Evolutionary conservation across 257 asterid species (phyloP).

Genomic region (Cruciata laevipes): DNA sequence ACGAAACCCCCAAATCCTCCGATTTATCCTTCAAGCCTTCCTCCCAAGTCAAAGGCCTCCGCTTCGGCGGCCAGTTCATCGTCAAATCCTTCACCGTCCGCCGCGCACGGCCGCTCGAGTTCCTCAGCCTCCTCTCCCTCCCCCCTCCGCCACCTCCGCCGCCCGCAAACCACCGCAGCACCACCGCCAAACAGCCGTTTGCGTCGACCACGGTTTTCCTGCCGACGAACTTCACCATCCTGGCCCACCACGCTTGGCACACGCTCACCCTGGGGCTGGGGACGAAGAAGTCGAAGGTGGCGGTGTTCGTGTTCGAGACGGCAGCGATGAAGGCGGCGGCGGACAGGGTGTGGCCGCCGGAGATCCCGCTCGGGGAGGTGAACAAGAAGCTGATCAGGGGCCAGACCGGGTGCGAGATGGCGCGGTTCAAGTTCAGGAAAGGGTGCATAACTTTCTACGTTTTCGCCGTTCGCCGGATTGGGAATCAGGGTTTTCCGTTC

Average conservation of each 20-base stretch:
- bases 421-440: constrained; percentile 82
- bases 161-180: background rate
- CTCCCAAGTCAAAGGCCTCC: constrained; percentile 75
- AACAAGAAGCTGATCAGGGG: constrained; percentile 72
- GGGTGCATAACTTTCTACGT: constrained; percentile 89
- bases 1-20: constrained; percentile 49
- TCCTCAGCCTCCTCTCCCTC: constrained; percentile 71
- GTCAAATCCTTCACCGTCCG: constrained; percentile 90
- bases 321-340: constrained; percentile 49
- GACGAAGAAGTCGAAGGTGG: constrained; percentile 78
- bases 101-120: constrained; percentile 65
- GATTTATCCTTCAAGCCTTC: constrained; percentile 63
- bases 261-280: constrained; percentile 89
- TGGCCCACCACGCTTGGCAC: constrained; percentile 99
- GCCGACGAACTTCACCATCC: constrained; percentile 92
- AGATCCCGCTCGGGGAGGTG: constrained; percentile 91
- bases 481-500: constrained; percentile 45
- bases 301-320: constrained; percentile 78
- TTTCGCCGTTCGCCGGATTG: constrained; percentile 70
- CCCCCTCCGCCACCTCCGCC: constrained; percentile 24
- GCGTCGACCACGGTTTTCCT: constrained; percentile 72
- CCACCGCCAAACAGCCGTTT: constrained; percentile 21
- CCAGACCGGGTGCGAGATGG: constrained; percentile 62
- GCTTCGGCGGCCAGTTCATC: constrained; percentile 92
- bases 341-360: constrained; percentile 73